These are phyloP conservation scores for Ambrosia hybrid DNA, from an alignment of 140 eudicot species.

Conservation along the genomic window DNA sequence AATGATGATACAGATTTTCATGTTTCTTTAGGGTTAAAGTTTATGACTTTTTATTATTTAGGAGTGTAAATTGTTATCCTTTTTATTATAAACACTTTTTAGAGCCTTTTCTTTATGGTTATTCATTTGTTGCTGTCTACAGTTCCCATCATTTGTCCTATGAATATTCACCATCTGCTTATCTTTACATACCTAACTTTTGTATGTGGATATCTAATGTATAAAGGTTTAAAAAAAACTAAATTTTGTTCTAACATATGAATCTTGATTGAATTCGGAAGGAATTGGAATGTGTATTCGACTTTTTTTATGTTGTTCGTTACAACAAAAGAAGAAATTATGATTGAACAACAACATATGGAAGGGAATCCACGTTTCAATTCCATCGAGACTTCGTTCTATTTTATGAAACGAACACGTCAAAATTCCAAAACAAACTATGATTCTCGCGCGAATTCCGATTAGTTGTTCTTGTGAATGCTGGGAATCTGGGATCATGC, in stretches of 20 bases:
- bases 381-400: too few species aligned
- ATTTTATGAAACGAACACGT: too few species aligned
- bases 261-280: background rate
- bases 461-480: background rate
- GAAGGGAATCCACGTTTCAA: too few species aligned
- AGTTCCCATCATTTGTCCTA: background rate
- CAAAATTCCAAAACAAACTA: too few species aligned
- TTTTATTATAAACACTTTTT: slow-evolving; percentile 16
- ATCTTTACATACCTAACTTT: too few species aligned
- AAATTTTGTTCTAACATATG: background rate
- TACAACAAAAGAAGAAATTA: too few species aligned
- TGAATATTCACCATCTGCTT: slow-evolving; percentile 2
- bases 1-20: background rate
- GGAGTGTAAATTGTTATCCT: slow-evolving; percentile 1
- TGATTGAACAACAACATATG: too few species aligned
- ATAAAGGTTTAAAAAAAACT: background rate
- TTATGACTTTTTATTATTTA: background rate
- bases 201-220: too few species aligned
- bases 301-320: too few species aligned
- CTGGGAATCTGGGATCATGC: background rate
- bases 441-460: too few species aligned
- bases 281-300: too few species aligned
- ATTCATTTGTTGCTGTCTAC: background rate
- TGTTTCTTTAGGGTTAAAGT: slow-evolving; percentile 33
- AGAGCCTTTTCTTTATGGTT: slow-evolving; percentile 15